Base-by-base conservation (phyloP, 2,329 filamentous ascomycete species). In the Anisogramma anomala region DNA sequence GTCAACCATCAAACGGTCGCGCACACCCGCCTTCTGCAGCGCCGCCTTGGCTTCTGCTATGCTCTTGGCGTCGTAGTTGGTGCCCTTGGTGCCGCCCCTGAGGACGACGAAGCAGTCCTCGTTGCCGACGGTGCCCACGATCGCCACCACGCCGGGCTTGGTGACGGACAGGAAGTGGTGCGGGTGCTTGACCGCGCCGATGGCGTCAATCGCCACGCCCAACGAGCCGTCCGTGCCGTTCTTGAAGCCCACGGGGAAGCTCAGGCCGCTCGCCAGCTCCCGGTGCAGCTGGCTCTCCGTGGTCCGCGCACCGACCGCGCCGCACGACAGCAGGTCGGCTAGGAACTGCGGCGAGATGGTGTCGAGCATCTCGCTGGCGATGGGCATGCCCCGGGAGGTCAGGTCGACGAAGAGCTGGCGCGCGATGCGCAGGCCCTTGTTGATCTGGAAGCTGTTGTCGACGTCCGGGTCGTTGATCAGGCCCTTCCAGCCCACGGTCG, bases 171-270 rank as follows among this genome's bases (percentile, higher is more conserved):
- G 73, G 73, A 98, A 96, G 69, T 95, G 87, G 58, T 98, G 91
- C 13, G 86, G 85, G 58, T 94, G 85, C 59, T 76, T 79, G 37
- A 93, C 89, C 13, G 91, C 85, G 48, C 88, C 87, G 59, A 96
- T 94, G 37, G 91, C 91, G 59, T 98, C 91, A 53, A 96, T 85
- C 10, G 91, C 88, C 3, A 96, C 88, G 42, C 80, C 76, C 35
- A 96, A 68, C 7, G 81, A 82, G 38, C 91, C 91, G 59, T 98
- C 91, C 23, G 91, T 98, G 50, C 91, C 91, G 64, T 98, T 98
- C 76, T 98, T 98, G 82, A 98, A 98, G 38, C 91, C 91, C 9
- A 98, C 87, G 2, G 91, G 91, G 82, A 95, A 96, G 52, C 84
- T 93, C 26, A 96, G 71, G 57, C 91, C 91, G 39, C 84, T 91